Evolutionary conservation across 495 filamentous ascomycete species (phyloP), one percentile per base, ranked within the genome.

Genomic region (Hypoxylon crocopeplum): DNA sequence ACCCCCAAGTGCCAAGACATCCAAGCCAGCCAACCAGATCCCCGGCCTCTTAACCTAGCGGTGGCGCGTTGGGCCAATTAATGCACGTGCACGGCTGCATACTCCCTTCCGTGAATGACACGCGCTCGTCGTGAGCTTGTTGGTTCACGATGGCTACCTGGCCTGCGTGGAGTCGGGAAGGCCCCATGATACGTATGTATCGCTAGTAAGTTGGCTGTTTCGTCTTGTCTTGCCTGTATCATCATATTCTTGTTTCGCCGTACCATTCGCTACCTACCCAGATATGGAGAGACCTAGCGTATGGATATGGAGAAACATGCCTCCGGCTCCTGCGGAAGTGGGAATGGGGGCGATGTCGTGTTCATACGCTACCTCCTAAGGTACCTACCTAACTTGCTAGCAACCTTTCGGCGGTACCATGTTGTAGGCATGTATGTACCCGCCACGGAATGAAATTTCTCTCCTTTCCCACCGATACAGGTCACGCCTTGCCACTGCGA

Each of bases 81-180:
- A 5, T 24, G 15, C 40, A 27, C 15, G 6, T 10, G 3, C 21
- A 17, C 24, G 13, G 41, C 24, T 32, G 12, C 42, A 30, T 53
- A 12, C 44, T 48, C 37, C 37, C 37, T 36, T 22, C 25, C 32
- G 56, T 53, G 56, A 47, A 59, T 52, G 56, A 19, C 56, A 52
- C 48, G 56, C 48, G 48, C 41, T 16, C 21, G 7, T 46, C 6
- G 8, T 41, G 33, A 3, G 30, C 21, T n/a, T 38, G 32, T 16
- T 24, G 7, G 6, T 49, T 49, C 46, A 49, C 46, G 46, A 37
- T 25, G 33, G 46, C 12, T 46, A 32, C 15, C n/a, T 46, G 25
- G 24, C 13, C 37, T 21, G 11, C 37, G 19, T 25, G 22, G 15
- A n/a, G n/a, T n/a, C n/a, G n/a, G n/a, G n/a, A n/a, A n/a, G n/a